Evolutionary conservation across 2,329 filamentous ascomycete species (phyloP).

Genomic region (Arachnomyces sp.): DNA sequence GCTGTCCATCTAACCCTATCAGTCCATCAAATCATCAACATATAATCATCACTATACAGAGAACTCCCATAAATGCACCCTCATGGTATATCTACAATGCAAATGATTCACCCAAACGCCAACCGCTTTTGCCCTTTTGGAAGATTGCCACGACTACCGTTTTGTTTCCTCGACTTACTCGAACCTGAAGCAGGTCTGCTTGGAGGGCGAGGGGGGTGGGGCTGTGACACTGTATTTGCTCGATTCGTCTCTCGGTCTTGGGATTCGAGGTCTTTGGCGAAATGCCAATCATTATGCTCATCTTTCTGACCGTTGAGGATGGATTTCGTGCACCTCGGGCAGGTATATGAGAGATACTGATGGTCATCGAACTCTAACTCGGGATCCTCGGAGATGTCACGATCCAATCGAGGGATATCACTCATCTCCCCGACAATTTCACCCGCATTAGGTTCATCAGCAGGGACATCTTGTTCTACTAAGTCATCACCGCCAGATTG

Average conservation of each 20-base stretch:
- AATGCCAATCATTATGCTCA: constrained; percentile 89
- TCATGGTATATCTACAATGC: no score
- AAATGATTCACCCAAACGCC: constrained; percentile 8
- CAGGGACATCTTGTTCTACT: no score
- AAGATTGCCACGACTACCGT: background rate
- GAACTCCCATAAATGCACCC: no score
- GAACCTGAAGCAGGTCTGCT: constrained; percentile 5
- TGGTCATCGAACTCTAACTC: no score
- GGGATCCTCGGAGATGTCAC: no score
- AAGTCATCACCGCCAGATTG: constrained; percentile 4
- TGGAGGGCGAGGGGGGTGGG: background rate
- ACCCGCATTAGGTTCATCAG: no score
- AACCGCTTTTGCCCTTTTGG: constrained; percentile 13
- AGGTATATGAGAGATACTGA: constrained; percentile 36
- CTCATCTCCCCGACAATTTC: no score
- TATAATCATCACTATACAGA: no score
- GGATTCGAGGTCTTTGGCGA: constrained; percentile 65
- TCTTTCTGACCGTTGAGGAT: constrained; percentile 52
- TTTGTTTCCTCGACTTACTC: background rate
- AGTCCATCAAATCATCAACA: no score
- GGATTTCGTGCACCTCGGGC: constrained; percentile 56
- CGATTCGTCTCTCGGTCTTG: constrained; percentile 5
- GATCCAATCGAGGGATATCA: no score
- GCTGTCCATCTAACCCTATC: no score
- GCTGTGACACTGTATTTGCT: no score